phyloP scores from a whole-genome alignment of 2,329 filamentous ascomycete species.

The Ophidiomyces ophidiicola region DNA sequence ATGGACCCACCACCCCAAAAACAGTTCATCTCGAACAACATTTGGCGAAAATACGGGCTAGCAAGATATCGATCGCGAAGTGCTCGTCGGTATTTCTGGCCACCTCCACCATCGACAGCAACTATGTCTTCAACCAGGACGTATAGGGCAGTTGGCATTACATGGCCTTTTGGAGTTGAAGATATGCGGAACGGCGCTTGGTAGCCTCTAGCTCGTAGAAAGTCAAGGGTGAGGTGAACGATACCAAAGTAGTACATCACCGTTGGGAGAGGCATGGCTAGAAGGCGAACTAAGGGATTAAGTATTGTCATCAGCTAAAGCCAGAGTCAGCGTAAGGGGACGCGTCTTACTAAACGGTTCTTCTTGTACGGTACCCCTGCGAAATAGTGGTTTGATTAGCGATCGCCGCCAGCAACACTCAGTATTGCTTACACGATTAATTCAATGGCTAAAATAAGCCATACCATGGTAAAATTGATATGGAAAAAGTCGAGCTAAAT shows the following conservation, averaged over 20 bases:
- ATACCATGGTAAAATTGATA: slow-evolving; percentile 36
- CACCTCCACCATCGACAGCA: slow-evolving; percentile 53
- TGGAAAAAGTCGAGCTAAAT: slow-evolving; percentile 35
- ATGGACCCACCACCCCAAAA: slow-evolving; percentile 46
- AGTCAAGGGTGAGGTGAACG: slow-evolving; percentile 32
- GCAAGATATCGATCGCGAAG: slow-evolving; percentile 42
- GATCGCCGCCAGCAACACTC: not conserved
- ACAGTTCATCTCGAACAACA: slow-evolving; percentile 44
- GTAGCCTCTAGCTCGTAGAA: slow-evolving; percentile 31
- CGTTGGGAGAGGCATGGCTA: slow-evolving; percentile 35
- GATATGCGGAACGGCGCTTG: slow-evolving; percentile 51
- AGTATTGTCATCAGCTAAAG: slow-evolving; percentile 8
- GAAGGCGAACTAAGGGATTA: slow-evolving; percentile 27
- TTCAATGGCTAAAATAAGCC: slow-evolving; percentile 33
- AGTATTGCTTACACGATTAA: slow-evolving; percentile 29
- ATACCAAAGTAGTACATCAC: slow-evolving; percentile 37
- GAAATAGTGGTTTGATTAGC: not conserved
- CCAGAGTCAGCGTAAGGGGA: not conserved
- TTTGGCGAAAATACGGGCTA: slow-evolving; percentile 42
- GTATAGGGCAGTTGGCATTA: slow-evolving; percentile 48
- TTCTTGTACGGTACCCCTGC: slow-evolving; percentile 30
- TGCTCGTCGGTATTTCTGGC: slow-evolving; percentile 41
- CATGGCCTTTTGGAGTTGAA: slow-evolving; percentile 48
- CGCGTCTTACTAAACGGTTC: slow-evolving; percentile 29
- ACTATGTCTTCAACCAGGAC: slow-evolving; percentile 57